Percentiles rank a stretch among this genome's conserved stretches.
Conservation (phyloP, 1,284 basidiomycete species). For the Melampsora americana region DNA sequence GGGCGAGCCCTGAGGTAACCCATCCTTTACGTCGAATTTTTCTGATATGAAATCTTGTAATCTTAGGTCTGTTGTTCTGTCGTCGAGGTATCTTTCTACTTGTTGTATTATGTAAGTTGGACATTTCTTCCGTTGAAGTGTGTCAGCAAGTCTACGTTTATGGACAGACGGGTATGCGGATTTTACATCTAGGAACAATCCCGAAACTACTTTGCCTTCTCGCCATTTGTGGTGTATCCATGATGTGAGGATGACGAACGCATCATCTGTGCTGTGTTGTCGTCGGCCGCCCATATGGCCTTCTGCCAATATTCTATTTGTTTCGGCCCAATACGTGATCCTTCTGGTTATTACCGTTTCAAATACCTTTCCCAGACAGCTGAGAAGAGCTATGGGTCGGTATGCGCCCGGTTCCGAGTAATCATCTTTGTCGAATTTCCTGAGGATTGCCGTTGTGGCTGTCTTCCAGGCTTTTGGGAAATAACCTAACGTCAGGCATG, state of each 20-base stretch:
- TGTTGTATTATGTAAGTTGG: neutral
- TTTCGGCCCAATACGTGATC: neutral
- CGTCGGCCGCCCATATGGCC: neutral
- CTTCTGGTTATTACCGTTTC: neutral
- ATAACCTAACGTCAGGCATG: neutral
- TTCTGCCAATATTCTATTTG: neutral
- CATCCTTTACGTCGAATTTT: neutral
- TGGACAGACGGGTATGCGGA: constrained; percentile 22
- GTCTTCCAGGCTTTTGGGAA: neutral
- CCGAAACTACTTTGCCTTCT: neutral
- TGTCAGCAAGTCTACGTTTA: neutral
- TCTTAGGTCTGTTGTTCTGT: neutral
- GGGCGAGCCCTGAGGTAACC: constrained; percentile 15
- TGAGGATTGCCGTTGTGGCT: neutral
- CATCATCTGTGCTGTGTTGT: too few relatives aligned
- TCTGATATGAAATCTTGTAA: neutral
- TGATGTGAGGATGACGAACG: neutral
- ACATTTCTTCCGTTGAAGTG: neutral
- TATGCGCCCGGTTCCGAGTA: neutral
- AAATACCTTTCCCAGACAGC: neutral
- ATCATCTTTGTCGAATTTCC: constrained; percentile 1
- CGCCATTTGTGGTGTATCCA: constrained; percentile 8
- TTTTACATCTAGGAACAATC: constrained; percentile 16
- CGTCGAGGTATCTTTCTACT: neutral
- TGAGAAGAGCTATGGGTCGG: neutral